Percentiles rank a stretch among this genome's conserved stretches.
Evolutionary conservation across 139 green algal genomes (phyloP).

Genomic region (Coelastrella sp.): DNA sequence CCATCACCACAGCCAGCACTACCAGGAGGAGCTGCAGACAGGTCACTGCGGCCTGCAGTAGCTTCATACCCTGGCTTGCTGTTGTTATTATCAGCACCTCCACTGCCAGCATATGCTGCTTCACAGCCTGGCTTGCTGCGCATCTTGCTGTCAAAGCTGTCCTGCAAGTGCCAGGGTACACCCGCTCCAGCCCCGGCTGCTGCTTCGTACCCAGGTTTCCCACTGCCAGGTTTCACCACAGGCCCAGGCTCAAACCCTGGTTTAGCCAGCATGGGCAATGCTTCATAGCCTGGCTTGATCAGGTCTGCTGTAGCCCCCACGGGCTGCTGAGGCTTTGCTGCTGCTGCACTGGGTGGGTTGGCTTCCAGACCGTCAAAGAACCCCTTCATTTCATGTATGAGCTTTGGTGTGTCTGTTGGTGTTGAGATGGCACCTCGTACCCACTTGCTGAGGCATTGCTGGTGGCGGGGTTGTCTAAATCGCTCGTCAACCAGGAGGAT

Average conservation of each 20-base stretch:
- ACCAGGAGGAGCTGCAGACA: not conserved
- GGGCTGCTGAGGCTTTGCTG: constrained; percentile 11
- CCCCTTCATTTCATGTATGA: constrained; percentile 53
- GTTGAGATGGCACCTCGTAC: constrained; percentile 56
- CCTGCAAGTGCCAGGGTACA: no score
- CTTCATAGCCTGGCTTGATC: constrained; percentile 13
- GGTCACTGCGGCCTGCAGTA: not conserved
- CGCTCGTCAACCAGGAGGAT: constrained; percentile 96
- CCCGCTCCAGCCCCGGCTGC: constrained; percentile 3
- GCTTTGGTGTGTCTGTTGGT: not conserved
- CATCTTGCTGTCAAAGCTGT: no score
- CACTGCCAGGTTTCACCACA: not conserved
- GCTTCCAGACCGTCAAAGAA: constrained; percentile 72
- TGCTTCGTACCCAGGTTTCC: not conserved
- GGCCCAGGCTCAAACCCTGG: not conserved
- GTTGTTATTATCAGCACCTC: not conserved
- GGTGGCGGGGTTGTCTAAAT: constrained; percentile 67
- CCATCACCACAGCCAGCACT: not conserved
- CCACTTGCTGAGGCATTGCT: constrained; percentile 82
- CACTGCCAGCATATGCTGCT: no score
- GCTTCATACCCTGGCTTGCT: constrained; percentile 7
- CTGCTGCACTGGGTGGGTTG: constrained; percentile 64
- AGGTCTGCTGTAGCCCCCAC: not conserved
- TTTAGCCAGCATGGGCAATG: not conserved
- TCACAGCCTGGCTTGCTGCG: not conserved